Conservation (phyloP, 1,284 basidiomycete genomes). For the Ganoderma lingzhi region DNA sequence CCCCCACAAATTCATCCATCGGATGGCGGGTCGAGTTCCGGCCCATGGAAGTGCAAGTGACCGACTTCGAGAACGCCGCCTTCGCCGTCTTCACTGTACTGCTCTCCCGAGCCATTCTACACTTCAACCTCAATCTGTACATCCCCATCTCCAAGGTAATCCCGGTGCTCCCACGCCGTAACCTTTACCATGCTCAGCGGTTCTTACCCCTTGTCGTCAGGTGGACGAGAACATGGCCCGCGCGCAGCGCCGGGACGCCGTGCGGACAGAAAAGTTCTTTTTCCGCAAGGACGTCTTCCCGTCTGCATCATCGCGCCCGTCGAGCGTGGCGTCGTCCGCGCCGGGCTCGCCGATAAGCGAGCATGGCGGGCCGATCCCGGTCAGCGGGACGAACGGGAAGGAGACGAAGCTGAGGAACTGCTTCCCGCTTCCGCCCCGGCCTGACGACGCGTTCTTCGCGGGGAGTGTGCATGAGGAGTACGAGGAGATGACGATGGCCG, state of each 20-base stretch:
- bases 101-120: slow-evolving; percentile 92
- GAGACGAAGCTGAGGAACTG: slow-evolving; percentile 76
- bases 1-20: slow-evolving; percentile 89
- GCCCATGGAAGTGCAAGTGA: slow-evolving; percentile 99
- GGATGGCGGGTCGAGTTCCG: slow-evolving; percentile 99
- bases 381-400: slow-evolving; percentile 49
- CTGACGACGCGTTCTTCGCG: slow-evolving; percentile 51
- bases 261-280: slow-evolving; percentile 79
- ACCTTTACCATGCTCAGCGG: background rate
- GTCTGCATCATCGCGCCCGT: slow-evolving; percentile 49
- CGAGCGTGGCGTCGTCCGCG: slow-evolving; percentile 60
- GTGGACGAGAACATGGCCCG: slow-evolving; percentile 97
- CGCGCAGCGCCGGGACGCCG: slow-evolving; percentile 88
- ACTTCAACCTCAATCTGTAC: slow-evolving; percentile 94
- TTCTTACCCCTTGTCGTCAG: slow-evolving; percentile 49
- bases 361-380: slow-evolving; percentile 34
- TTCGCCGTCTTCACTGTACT: slow-evolving; percentile 96
- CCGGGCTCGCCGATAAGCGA: slow-evolving; percentile 56
- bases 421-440: slow-evolving; percentile 65
- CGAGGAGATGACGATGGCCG: slow-evolving; percentile 90
- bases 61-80: slow-evolving; percentile 99
- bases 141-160: slow-evolving; percentile 94
- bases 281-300: slow-evolving; percentile 92
- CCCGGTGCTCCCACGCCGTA: background rate
- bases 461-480: slow-evolving; percentile 83